Conservation (phyloP, 2,329 filamentous ascomycete species). For the Alternaria triticimaculans region DNA sequence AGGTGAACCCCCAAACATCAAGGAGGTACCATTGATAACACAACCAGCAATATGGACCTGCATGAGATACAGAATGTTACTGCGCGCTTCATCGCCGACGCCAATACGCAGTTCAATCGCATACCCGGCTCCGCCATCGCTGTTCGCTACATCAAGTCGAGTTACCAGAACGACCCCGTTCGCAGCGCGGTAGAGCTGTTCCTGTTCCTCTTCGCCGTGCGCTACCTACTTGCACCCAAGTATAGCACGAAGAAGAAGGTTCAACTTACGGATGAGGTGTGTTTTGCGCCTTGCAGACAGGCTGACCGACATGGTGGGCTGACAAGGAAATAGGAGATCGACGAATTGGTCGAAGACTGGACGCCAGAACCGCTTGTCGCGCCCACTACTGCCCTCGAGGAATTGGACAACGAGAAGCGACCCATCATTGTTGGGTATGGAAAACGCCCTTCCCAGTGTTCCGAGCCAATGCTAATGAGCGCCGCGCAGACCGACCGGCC, state of each 20-base stretch:
- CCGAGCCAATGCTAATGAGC: constrained; percentile 15
- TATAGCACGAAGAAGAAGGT: constrained; percentile 93
- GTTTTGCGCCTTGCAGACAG: constrained; percentile 15
- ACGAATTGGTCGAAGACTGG: constrained; percentile 97
- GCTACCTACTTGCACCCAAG: constrained; percentile 88
- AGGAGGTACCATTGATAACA: too few species aligned
- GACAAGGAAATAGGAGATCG: constrained; percentile 72
- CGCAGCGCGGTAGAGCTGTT: constrained; percentile 92
- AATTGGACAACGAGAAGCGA: constrained; percentile 80
- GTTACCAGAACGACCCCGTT: constrained; percentile 96
- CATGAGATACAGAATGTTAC: constrained; percentile 62
- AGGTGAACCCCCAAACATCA: too few species aligned
- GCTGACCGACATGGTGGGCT: background rate
- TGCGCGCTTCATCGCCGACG: constrained; percentile 61
- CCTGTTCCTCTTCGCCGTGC: constrained; percentile 91
- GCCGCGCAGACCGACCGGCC: constrained; percentile 75
- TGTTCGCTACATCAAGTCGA: constrained; percentile 93
- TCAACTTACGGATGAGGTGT: constrained; percentile 80
- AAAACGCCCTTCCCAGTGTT: background rate
- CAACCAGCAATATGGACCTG: constrained; percentile 57
- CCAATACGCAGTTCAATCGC: constrained; percentile 77
- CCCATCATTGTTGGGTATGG: constrained; percentile 85
- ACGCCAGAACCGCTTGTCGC: constrained; percentile 88
- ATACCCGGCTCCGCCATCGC: constrained; percentile 94
- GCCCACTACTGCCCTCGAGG: constrained; percentile 75